These are phyloP conservation scores for Metarhizium anisopliae DNA, from an alignment of 2,329 filamentous ascomycete genomes.

Conservation along the genomic window DNA sequence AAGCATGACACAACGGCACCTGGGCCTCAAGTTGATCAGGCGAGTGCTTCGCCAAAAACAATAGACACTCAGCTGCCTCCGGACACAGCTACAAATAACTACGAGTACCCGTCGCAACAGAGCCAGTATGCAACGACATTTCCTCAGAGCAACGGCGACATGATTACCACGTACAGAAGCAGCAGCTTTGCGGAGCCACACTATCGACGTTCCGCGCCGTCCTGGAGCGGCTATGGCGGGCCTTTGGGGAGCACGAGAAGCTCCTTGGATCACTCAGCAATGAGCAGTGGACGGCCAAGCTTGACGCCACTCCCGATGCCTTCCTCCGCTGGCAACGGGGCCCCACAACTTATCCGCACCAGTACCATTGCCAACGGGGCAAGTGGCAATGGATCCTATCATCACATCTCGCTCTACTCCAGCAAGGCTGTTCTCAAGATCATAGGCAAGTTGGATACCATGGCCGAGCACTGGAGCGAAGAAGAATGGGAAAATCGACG, in stretches of 20 bases:
- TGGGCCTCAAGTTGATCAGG: slow-evolving; percentile 27
- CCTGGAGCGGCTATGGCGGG: slow-evolving; percentile 35
- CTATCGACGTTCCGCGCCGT: slow-evolving; percentile 29
- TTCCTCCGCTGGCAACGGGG: slow-evolving; percentile 23
- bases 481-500: slow-evolving; percentile 75
- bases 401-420: slow-evolving; percentile 73
- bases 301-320: slow-evolving; percentile 41
- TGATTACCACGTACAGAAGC: slow-evolving; percentile 47
- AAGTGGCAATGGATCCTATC: slow-evolving; percentile 44
- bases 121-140: slow-evolving; percentile 30
- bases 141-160: slow-evolving; percentile 35
- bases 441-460: slow-evolving; percentile 72
- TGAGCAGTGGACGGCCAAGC: slow-evolving; percentile 32
- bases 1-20: slow-evolving; percentile 29
- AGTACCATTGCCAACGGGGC: slow-evolving; percentile 39
- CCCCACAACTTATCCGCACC: slow-evolving; percentile 45
- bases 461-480: slow-evolving; percentile 73
- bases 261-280: slow-evolving; percentile 31
- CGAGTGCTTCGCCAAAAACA: slow-evolving; percentile 33
- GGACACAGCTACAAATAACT: slow-evolving; percentile 33
- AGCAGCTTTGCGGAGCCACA: slow-evolving; percentile 40
- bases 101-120: slow-evolving; percentile 36
- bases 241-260: slow-evolving; percentile 32
- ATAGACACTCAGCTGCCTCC: slow-evolving; percentile 27
- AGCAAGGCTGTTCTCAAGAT: slow-evolving; percentile 81